Percentiles rank a stretch among this genome's conserved stretches.
Evolutionary conservation across 441 rosid species (phyloP).

Genomic region (Erodium texanum): DNA sequence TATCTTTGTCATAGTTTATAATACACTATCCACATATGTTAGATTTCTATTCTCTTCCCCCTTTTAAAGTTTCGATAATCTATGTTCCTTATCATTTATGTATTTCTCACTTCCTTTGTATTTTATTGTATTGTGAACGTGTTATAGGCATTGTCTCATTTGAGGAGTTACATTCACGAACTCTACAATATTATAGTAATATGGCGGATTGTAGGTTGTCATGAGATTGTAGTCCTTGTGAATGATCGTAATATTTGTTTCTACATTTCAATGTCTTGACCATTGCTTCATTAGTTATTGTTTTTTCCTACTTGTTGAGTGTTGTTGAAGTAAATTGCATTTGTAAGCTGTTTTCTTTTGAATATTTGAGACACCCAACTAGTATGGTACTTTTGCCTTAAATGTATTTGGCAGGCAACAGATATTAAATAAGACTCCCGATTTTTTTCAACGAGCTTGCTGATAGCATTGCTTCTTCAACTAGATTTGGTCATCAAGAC

Average conservation of each 20-base stretch:
- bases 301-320: background rate
- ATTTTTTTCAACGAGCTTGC: slow-evolving; percentile 86
- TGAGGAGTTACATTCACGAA: background rate
- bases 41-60: background rate
- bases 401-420: slow-evolving; percentile 38
- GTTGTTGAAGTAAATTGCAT: background rate
- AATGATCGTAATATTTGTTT: background rate
- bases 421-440: slow-evolving; percentile 82
- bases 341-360: background rate
- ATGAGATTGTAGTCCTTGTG: background rate
- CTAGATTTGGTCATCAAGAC: slow-evolving; percentile 90
- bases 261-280: background rate
- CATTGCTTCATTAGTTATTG: slow-evolving; percentile 4
- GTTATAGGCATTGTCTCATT: background rate
- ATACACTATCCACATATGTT: background rate
- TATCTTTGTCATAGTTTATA: background rate
- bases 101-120: background rate
- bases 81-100: background rate
- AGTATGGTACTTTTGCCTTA: slow-evolving; percentile 2
- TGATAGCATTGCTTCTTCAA: slow-evolving; percentile 81
- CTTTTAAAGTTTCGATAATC: slow-evolving; percentile 1
- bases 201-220: background rate
- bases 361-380: background rate
- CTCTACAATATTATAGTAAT: background rate
- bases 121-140: too few species aligned